Percentiles rank a stretch among this genome's conserved stretches.
phyloP scores from a whole-genome alignment of 306 rosid genomes.

The Argentina anserina region DNA sequence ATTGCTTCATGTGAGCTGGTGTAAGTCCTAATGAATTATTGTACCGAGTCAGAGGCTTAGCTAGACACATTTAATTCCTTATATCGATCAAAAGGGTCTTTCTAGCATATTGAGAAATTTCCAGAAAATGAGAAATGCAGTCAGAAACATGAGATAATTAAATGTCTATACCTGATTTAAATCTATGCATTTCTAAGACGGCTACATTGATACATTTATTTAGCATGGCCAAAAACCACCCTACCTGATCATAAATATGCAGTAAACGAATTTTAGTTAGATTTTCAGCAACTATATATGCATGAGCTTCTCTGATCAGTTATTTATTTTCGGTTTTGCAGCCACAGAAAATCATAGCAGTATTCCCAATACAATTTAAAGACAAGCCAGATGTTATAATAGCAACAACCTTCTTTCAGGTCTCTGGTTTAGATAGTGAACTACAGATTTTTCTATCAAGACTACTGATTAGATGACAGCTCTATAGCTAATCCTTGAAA shows the following conservation, averaged over 20 bases:
- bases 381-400: constrained; percentile 71
- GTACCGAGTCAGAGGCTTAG: neutral
- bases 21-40: neutral
- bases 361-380: constrained; percentile 77
- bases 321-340: constrained; percentile 29
- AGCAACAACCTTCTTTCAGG: constrained; percentile 91
- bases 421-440: constrained; percentile 22
- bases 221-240: neutral
- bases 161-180: neutral
- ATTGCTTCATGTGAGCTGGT: neutral
- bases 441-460: neutral
- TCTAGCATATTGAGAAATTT: neutral
- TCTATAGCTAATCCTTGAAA: constrained; percentile 2
- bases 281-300: neutral
- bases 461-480: neutral
- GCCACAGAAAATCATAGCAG: constrained; percentile 70
- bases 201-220: neutral
- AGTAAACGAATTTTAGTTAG: neutral
- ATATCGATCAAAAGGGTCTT: no score
- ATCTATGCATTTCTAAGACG: neutral
- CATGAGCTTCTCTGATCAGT: neutral
- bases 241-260: neutral
- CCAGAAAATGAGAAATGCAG: neutral
- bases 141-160: no score
- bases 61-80: neutral